Evolutionary conservation across 2,329 filamentous ascomycete species (phyloP), one percentile per base, ranked within the genome.

Genomic region (Drechslera avenae): DNA sequence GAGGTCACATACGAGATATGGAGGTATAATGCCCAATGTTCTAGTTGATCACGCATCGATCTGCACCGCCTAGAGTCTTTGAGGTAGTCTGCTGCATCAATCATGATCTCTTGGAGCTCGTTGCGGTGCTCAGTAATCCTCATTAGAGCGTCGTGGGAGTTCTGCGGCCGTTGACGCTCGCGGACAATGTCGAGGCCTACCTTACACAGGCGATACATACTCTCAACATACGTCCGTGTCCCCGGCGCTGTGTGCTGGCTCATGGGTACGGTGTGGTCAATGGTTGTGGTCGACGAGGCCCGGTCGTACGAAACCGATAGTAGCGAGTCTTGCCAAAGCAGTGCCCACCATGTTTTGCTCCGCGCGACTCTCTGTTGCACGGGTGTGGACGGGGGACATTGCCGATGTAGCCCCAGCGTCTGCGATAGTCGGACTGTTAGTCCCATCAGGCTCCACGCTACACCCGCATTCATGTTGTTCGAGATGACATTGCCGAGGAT

Each of bases 401-500:
- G 78, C 36, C 83, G 78, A 57, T 86, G 84, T 35, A 86, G 69
- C 4, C 84, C 84, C 9, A 86, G 76, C 5, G 81, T 83, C 67
- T 86, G 77, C 10, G 83, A 83, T 68, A 86, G 80, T 51, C 84
- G 78, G 39, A 85, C 78, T 1, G 83, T 85, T 68, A 86, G 78
- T 7, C 82, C 78, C 76, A 69, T 79, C 12, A 86, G 67, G 19
- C 83, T 82, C 76, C 85, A 86, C 4, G 83, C 82, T 14, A 85
- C 83, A 2, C 84, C 84, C 7, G 84, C 83, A 52, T 86, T 86
- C 82, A 84, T 84, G 56, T 84, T 84, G 63, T 84, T 84, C 1
- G 82, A 83, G 23, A 84, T 75, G 18, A 84, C 83, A 59, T 86
- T 85, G 40, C 83, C 82, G 23, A 86, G 83, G 10, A 86, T 81